Evolutionary conservation across 176 grass and related monocot species (phyloP), one percentile per base, ranked within the genome.

Genomic region (Hyparrhenia diplandra): DNA sequence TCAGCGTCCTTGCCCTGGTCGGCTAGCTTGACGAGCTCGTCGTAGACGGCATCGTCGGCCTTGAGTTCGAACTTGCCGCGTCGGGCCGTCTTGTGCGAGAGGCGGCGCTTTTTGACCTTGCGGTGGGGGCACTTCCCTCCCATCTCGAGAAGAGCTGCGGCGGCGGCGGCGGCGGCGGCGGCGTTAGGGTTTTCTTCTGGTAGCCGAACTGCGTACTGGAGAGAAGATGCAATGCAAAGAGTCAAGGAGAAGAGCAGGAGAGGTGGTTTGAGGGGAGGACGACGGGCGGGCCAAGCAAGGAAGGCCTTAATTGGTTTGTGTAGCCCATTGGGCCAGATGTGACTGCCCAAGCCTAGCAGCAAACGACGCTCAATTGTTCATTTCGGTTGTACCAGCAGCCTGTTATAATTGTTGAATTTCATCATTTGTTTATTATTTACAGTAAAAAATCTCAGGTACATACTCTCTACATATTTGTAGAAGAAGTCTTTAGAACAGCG

Each of bases 91-190:
- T 95, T 95, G 82, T 95, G 92, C 10, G 87, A 88, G 27, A 93
- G 88, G 16, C 96, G 65, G 31, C 96, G 88, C 96, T 95, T 99
- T 87, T 99, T 99, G 82, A 95, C 92, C 86, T 99, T 99, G 79
- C 96, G 90, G 72, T 93, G 88, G 43, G 96, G 96, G 78, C 96
- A 99, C 85, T 99, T 99, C 18, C 92, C 96, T 83, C 96, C 92
- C 96, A 99, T 99, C 58, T 52, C 24, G 25, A 47, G 13, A 30
- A 29, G 24, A 10, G 68, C 68, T 24, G 12, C 67, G 67, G 39
- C 37, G 20, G 23, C 29, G 35, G 35, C 65, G 13, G n/a, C 29
- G 62, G 72, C 70, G 74, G 80, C 75, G 81, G 76, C 65, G n/a
- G n/a, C n/a, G n/a, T n/a, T 84, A 84, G 85, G 89, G 71, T 82